phyloP scores from a whole-genome alignment of 2,329 filamentous ascomycete genomes.

The Hymenoscyphus fructigenus region DNA sequence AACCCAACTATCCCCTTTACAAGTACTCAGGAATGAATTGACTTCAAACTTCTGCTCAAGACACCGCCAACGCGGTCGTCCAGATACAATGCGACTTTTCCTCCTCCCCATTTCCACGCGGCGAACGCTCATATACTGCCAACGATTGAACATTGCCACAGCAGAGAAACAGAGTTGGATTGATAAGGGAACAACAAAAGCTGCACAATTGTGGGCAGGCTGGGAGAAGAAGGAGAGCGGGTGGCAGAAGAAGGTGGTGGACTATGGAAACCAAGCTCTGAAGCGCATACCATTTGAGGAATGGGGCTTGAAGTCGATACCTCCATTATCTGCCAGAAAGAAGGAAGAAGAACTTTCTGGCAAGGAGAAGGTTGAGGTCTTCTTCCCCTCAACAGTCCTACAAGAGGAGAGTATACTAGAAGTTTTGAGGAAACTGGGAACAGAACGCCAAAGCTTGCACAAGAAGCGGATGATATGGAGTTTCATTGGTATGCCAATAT shows the following conservation, averaged over 20 bases:
- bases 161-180: conserved; percentile 54
- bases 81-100: conserved; percentile 76
- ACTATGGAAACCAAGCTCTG: conserved; percentile 82
- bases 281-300: conserved; percentile 92
- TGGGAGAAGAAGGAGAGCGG: conserved; percentile 85
- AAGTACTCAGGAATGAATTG: conserved; percentile 10
- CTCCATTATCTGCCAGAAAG: conserved; percentile 69
- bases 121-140: conserved; percentile 88
- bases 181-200: conserved; percentile 70
- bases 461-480: conserved; percentile 77
- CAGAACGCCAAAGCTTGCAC: conserved; percentile 78
- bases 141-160: conserved; percentile 63
- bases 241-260: conserved; percentile 86
- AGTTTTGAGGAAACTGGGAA: conserved; percentile 70
- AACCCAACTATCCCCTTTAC: background rate
- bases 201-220: conserved; percentile 73
- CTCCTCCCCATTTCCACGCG: conserved; percentile 90
- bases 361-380: conserved; percentile 66
- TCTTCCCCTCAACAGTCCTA: conserved; percentile 74
- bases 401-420: conserved; percentile 59
- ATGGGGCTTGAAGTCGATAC: conserved; percentile 96
- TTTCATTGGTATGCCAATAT: conserved; percentile 77
- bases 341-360: conserved; percentile 62
- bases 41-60: background rate
- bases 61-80: conserved; percentile 15